Percentiles rank a stretch among this genome's conserved stretches.
phyloP scores from a whole-genome alignment of 176 grass and related monocot species.

The Raddia distichophylla region DNA sequence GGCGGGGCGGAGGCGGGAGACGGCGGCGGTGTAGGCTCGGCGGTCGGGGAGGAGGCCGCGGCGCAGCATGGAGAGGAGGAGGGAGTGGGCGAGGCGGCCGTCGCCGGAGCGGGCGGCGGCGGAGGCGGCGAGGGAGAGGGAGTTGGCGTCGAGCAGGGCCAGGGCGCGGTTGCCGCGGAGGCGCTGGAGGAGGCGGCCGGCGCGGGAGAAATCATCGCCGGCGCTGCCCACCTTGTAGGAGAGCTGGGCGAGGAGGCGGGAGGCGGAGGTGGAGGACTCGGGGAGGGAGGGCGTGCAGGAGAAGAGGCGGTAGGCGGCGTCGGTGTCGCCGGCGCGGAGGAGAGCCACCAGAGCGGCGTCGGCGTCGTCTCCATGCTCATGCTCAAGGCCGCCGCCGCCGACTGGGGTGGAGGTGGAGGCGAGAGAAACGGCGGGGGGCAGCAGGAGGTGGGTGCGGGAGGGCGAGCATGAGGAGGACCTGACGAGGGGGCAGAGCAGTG shows the following conservation, averaged over 20 bases:
- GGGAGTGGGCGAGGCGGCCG: conserved; percentile 47
- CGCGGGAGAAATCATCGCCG: conserved; percentile 38
- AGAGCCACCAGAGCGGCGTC: conserved; percentile 51
- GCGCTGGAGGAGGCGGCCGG: conserved; percentile 54
- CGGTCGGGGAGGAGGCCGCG: conserved; percentile 69
- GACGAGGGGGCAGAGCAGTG: no score
- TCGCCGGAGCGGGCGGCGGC: conserved; percentile 61
- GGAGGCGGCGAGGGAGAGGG: conserved; percentile 71
- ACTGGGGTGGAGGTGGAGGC: neutral
- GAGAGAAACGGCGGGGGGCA: conserved; percentile 6
- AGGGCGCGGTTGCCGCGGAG: conserved; percentile 53
- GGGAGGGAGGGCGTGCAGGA: conserved; percentile 49
- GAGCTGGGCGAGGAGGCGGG: conserved; percentile 85
- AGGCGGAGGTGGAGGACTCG: conserved; percentile 53
- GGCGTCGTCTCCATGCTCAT: neutral
- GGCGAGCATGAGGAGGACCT: neutral
- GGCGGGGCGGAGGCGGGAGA: conserved; percentile 55
- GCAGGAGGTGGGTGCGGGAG: neutral
- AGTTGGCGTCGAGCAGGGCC: conserved; percentile 69
- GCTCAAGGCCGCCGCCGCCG: neutral
- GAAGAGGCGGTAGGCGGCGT: conserved; percentile 72
- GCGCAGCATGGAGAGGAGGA: conserved; percentile 70
- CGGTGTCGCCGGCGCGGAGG: conserved; percentile 60
- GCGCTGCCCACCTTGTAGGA: conserved; percentile 34
- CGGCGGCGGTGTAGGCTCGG: conserved; percentile 78